Conservation (phyloP, 2,329 filamentous ascomycete species). For the Aspergillus novoparasiticus region DNA sequence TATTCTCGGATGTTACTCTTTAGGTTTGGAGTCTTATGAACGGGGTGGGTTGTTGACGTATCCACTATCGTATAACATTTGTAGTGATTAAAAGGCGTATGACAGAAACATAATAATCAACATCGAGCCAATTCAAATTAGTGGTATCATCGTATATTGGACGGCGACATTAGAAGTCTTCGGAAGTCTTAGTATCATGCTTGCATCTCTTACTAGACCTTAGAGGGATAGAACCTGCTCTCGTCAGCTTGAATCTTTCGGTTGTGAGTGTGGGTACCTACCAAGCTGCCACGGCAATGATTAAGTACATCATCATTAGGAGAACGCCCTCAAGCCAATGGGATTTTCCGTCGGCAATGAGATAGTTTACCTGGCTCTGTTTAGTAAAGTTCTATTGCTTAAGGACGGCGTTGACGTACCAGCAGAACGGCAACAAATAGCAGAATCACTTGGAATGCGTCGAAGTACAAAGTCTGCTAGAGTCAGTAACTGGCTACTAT, state of each 20-base stretch:
- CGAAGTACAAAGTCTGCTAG: conserved; percentile 70
- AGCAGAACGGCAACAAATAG: conserved; percentile 59
- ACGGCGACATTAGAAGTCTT: not conserved
- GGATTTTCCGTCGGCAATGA: conserved; percentile 63
- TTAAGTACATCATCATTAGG: conserved; percentile 62
- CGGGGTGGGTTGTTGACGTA: not conserved
- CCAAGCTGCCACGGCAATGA: conserved; percentile 64
- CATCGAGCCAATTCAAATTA: not conserved
- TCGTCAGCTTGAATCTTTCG: conserved; percentile 1
- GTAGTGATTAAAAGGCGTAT: not conserved
- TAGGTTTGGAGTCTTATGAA: not conserved
- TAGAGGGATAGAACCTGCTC: conserved; percentile 19
- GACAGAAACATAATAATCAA: not conserved
- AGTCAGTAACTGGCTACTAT: conserved; percentile 14
- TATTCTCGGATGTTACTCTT: not conserved
- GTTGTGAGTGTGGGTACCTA: conserved; percentile 31
- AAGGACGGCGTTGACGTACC: conserved; percentile 26
- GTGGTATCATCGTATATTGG: not conserved
- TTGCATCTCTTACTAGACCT: not conserved
- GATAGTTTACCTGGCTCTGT: conserved; percentile 57
- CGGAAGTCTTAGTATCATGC: not conserved
- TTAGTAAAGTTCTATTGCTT: conserved; percentile 8
- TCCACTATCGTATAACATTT: not conserved
- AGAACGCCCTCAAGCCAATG: conserved; percentile 64
- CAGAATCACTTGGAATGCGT: conserved; percentile 79